phyloP scores from a whole-genome alignment of 192 early-diverging fungal species.

The Helicostylum pulchrum region DNA sequence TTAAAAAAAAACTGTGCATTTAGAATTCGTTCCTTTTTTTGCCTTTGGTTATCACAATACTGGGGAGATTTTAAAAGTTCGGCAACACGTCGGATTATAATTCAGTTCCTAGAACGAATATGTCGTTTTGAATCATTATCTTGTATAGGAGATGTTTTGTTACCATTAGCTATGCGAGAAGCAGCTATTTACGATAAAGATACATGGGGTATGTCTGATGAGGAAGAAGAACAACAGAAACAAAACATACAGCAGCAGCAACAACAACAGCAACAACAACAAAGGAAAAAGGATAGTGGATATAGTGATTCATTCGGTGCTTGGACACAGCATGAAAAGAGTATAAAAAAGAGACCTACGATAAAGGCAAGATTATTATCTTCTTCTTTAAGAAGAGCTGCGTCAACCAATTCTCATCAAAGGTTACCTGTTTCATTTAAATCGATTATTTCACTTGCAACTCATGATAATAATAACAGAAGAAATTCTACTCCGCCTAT shows the following conservation, averaged over 20 bases:
- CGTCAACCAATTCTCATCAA: not conserved
- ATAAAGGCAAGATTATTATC: not conserved
- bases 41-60: constrained; percentile 33
- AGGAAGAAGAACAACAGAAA: not conserved
- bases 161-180: constrained; percentile 26
- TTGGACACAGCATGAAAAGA: not conserved
- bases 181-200: constrained; percentile 22
- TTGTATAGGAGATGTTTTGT: constrained; percentile 23
- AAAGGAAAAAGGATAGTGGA: constrained; percentile 26
- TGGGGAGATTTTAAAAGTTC: constrained; percentile 35
- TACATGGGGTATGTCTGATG: constrained; percentile 19
- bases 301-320: constrained; percentile 11
- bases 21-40: constrained; percentile 33
- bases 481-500: not conserved
- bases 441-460: not conserved
- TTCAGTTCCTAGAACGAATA: constrained; percentile 20
- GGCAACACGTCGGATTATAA: constrained; percentile 18
- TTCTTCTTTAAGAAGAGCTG: not conserved
- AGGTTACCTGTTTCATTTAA: constrained; percentile 4
- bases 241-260: not conserved
- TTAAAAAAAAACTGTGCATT: constrained; percentile 1
- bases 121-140: constrained; percentile 16
- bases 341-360: not conserved
- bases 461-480: not conserved
- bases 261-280: not conserved